A percentile compares a stretch with the other conserved stretches of the same genome.
Conservation (phyloP, 345 rosid genomes). For the Pseudoturritis turrita region DNA sequence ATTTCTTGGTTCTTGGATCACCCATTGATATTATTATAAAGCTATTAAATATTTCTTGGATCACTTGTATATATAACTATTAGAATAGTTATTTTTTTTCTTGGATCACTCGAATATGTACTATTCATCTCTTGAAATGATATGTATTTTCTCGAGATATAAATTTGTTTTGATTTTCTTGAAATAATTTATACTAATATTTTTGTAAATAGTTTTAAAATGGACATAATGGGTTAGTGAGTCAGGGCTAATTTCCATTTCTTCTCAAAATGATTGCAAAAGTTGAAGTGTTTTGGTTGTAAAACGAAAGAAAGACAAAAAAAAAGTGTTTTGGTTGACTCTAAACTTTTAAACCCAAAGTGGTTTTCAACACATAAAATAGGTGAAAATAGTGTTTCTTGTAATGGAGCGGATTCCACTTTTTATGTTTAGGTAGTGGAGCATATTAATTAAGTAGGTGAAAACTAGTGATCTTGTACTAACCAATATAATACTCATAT, state of each 20-base stretch:
- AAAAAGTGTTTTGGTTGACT: conserved; percentile 19
- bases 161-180: background rate
- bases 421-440: conserved; percentile 20
- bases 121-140: background rate
- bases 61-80: conserved; percentile 1
- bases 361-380: conserved; percentile 12
- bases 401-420: conserved; percentile 15
- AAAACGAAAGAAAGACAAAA: background rate
- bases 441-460: conserved; percentile 23
- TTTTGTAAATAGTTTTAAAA: background rate
- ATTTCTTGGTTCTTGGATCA: conserved; percentile 25
- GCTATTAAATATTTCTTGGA: background rate
- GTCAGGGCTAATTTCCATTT: conserved; percentile 8
- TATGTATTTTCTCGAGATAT: background rate
- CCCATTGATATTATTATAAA: background rate
- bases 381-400: conserved; percentile 6
- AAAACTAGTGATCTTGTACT: conserved; percentile 17
- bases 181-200: background rate
- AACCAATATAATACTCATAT: background rate
- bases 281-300: background rate
- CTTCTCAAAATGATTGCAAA: conserved; percentile 1
- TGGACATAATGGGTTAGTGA: conserved; percentile 18
- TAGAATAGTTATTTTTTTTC: background rate
- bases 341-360: conserved; percentile 14
- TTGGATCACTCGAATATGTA: conserved; percentile 29